These are phyloP conservation scores for Protoeuglena noctilucae DNA, from an alignment of 139 green algal species.

Conservation along the genomic window DNA sequence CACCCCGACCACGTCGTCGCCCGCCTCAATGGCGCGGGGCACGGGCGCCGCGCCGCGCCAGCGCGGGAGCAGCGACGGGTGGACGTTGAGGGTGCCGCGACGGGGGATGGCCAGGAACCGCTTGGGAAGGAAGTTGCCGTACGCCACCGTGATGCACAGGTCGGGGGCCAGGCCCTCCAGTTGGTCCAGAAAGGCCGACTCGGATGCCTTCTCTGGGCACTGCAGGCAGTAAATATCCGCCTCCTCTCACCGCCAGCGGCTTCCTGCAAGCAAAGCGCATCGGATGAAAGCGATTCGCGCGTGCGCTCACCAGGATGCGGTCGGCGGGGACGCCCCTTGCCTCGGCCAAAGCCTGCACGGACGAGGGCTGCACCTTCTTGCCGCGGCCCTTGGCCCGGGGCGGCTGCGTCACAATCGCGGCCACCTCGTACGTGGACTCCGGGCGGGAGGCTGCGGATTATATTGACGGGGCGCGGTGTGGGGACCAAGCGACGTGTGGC, in stretches of 20 bases:
- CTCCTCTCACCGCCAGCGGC: no score
- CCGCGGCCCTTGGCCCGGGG: slow-evolving; percentile 42
- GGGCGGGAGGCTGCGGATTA: not conserved
- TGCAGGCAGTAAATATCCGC: not conserved
- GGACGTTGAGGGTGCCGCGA: slow-evolving; percentile 89
- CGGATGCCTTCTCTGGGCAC: no score
- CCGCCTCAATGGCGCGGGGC: slow-evolving; percentile 57
- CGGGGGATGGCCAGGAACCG: slow-evolving; percentile 72
- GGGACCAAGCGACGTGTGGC: not conserved
- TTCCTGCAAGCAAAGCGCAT: not conserved
- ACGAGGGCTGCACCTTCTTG: slow-evolving; percentile 40
- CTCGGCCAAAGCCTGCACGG: slow-evolving; percentile 26
- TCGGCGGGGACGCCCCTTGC: not conserved
- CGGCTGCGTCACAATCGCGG: slow-evolving; percentile 66
- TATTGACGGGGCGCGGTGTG: not conserved
- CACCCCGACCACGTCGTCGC: slow-evolving; percentile 52
- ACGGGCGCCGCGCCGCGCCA: slow-evolving; percentile 93
- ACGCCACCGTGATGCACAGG: slow-evolving; percentile 86
- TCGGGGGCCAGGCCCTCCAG: slow-evolving; percentile 57
- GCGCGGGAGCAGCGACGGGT: slow-evolving; percentile 78
- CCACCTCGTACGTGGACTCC: slow-evolving; percentile 25
- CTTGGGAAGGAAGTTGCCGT: slow-evolving; percentile 88
- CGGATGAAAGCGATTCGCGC: not conserved
- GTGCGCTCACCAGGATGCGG: not conserved
- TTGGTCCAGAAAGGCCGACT: slow-evolving; percentile 47